Base-by-base conservation (phyloP, 495 filamentous ascomycete genomes). In the Tirmania nivea region DNA sequence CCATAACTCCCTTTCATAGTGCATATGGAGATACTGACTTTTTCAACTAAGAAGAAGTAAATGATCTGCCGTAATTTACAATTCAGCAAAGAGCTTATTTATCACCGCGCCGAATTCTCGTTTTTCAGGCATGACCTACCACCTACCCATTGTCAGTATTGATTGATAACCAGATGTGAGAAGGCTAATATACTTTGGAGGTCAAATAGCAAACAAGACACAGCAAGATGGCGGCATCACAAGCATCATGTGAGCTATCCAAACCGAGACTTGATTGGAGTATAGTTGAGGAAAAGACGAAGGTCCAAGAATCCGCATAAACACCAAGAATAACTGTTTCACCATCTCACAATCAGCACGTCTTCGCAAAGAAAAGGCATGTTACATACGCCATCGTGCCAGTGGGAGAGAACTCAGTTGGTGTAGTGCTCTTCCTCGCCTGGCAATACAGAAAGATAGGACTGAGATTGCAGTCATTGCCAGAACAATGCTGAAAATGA, bases 201-300 rank as follows among this genome's bases (percentile, higher is more conserved):
- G 62, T 65, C 6, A 65, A 54, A 51, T 65, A 65, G 34, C 62
- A 65, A 34, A 61, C 62, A 20, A 64, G 50, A 35, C 62, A 65
- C 11, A 65, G 57, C 36, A 65, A 50, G 36, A 65, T 62, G 8
- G 58, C 62, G 11, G 62, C 62, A 49, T 65, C 62, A 34, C 62
- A 65, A 10, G 62, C 54, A 20, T 34, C 45, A 10, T 35, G 42
- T 34, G 55, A 56, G 31, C 54, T 65, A 49, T 64, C 59, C 48
- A 65, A 57, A 5, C 62, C 62, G 35, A 64, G 59, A 36, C 62
- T 62, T 47, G 56, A 56, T 37, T 65, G 62, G 21, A 65, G 52
- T 11, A 65, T 57, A 5, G 62, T 65, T 52, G 62, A 65, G 1
- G 62, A 64, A 36, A 65, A 54, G 20, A 65, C 56, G 52, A 65